phyloP scores from a whole-genome alignment of 2,329 filamentous ascomycete species.

The Pseudogymnoascus sp. region DNA sequence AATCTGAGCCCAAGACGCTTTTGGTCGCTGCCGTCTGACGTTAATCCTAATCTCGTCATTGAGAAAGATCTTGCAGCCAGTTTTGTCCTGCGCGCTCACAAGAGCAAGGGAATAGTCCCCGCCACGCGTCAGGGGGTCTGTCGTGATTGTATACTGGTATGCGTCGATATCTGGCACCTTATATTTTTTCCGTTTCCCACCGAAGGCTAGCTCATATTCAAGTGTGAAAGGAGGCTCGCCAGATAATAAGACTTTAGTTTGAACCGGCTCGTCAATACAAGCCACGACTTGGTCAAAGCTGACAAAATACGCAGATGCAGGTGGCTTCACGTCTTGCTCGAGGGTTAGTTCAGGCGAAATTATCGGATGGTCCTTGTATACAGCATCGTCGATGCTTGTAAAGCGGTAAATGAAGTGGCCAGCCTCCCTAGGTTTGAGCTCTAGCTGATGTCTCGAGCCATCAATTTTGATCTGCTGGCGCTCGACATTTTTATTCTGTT shows the following conservation, averaged over 20 bases:
- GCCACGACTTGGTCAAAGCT: conserved; percentile 50
- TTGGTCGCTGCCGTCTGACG: conserved; percentile 81
- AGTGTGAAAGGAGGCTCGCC: conserved; percentile 83
- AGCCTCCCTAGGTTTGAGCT: conserved; percentile 71
- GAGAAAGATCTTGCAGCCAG: conserved; percentile 77
- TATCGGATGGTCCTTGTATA: conserved; percentile 64
- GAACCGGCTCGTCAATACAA: conserved; percentile 75
- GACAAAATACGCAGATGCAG: conserved; percentile 69
- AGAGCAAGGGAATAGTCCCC: conserved; percentile 86
- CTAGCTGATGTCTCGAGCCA: conserved; percentile 74
- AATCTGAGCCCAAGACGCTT: conserved; percentile 75
- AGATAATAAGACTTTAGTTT: conserved; percentile 63
- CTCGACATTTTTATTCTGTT: conserved; percentile 27
- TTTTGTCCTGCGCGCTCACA: conserved; percentile 76
- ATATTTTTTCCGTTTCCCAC: conserved; percentile 71
- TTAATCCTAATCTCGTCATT: conserved; percentile 79
- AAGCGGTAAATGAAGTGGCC: conserved; percentile 86
- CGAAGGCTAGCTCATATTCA: conserved; percentile 88
- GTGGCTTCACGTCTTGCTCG: conserved; percentile 88
- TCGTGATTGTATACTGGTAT: conserved; percentile 62
- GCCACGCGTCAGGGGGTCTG: conserved; percentile 64
- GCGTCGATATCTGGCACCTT: conserved; percentile 55
- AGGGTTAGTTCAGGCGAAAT: conserved; percentile 55
- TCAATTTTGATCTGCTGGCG: conserved; percentile 54
- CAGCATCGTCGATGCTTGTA: conserved; percentile 67